These are phyloP conservation scores for Pseudocercospora musae DNA, from an alignment of 2,329 filamentous ascomycete genomes.

Conservation along the genomic window DNA sequence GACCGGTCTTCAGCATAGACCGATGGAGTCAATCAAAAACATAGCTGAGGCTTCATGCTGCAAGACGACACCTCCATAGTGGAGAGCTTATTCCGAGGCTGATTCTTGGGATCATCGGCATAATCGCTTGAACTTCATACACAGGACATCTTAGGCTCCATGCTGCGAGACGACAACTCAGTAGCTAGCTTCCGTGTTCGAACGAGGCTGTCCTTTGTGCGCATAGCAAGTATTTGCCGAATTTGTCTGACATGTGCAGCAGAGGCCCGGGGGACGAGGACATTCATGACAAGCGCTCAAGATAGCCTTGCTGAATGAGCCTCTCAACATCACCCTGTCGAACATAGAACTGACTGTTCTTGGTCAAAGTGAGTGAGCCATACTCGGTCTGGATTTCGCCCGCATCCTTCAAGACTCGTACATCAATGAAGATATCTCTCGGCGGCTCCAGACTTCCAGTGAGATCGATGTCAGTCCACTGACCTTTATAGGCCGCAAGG, in stretches of 20 bases:
- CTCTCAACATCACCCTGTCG: conserved; percentile 93
- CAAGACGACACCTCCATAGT: background rate
- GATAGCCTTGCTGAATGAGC: conserved; percentile 87
- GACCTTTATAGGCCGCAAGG: conserved; percentile 92
- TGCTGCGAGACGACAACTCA: background rate
- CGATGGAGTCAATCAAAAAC: no score
- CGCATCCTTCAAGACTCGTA: conserved; percentile 90
- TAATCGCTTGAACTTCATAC: background rate
- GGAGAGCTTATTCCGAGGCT: background rate
- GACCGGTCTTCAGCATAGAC: no score
- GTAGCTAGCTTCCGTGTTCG: background rate
- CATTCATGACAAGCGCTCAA: conserved; percentile 78
- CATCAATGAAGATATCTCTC: conserved; percentile 94
- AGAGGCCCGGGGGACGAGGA: background rate
- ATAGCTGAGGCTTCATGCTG: background rate
- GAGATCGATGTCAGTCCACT: conserved; percentile 96
- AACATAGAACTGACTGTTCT: conserved; percentile 98
- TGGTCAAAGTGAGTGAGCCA: conserved; percentile 93
- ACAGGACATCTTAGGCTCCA: background rate
- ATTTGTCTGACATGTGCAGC: background rate
- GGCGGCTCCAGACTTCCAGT: conserved; percentile 92
- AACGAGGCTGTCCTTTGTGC: background rate
- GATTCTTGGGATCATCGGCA: background rate
- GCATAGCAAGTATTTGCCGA: background rate
- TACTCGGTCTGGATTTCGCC: conserved; percentile 99